phyloP scores from a whole-genome alignment of 805 yeast species.

The Wickerhamomyces ciferrii region DNA sequence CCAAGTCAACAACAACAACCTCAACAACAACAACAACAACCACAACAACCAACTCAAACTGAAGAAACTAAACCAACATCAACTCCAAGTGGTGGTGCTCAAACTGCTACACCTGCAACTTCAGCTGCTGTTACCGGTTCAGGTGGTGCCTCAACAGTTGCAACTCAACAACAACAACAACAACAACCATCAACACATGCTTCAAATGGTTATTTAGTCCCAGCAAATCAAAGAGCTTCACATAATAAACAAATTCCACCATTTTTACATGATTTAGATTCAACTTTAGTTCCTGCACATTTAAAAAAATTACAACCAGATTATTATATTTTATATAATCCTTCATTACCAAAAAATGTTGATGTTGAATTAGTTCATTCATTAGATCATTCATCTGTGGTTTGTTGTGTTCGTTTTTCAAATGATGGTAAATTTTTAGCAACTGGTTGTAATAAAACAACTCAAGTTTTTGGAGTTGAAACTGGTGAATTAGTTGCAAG shows the following conservation, averaged over 20 bases:
- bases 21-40: constrained; percentile 17
- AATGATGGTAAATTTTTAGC: constrained; percentile 90
- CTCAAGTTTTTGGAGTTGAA: constrained; percentile 89
- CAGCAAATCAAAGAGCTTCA: constrained; percentile 31
- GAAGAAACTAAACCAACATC: constrained; percentile 12
- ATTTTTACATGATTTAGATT: constrained; percentile 75
- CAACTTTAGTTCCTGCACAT: constrained; percentile 67
- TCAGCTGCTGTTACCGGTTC: constrained; percentile 3
- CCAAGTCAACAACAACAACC: constrained; percentile 22
- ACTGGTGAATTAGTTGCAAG: constrained; percentile 88
- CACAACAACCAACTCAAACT: constrained; percentile 15
- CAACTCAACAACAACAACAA: constrained; percentile 21
- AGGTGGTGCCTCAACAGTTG: constrained; percentile 20
- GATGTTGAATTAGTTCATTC: constrained; percentile 90
- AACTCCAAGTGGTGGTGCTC: background rate
- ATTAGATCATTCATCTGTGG: constrained; percentile 89
- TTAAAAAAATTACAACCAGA: constrained; percentile 80
- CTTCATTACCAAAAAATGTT: constrained; percentile 66
- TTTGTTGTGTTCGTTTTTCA: constrained; percentile 92
- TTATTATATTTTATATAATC: constrained; percentile 86
- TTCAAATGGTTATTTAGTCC: constrained; percentile 30
- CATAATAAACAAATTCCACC: constrained; percentile 78
- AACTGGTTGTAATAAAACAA: constrained; percentile 94
- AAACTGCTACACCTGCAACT: background rate
- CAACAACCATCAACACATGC: constrained; percentile 10